Evolutionary conservation across 768 basidiomycete species (phyloP).

Genomic region (Boletus tylopilopsis): DNA sequence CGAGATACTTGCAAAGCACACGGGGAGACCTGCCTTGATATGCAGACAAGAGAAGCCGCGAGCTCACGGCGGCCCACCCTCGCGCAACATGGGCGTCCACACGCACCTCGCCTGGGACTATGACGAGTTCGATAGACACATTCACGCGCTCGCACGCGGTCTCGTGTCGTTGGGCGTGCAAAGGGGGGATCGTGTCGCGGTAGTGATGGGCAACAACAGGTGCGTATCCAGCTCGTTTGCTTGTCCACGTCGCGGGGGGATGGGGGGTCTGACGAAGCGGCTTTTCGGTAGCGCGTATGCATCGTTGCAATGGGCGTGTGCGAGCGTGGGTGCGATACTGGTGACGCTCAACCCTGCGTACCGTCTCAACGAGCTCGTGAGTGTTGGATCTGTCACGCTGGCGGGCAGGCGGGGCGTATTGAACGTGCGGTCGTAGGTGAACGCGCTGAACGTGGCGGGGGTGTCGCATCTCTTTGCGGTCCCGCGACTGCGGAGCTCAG

Average conservation of each 20-base stretch:
- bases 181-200: slow-evolving; percentile 74
- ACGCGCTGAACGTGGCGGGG: slow-evolving; percentile 57
- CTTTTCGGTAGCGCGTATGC: slow-evolving; percentile 60
- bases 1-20: slow-evolving; percentile 49
- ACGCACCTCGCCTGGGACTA: slow-evolving; percentile 72
- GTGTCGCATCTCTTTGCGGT: slow-evolving; percentile 71
- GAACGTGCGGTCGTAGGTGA: slow-evolving; percentile 41
- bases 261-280: no score
- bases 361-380: slow-evolving; percentile 63
- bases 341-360: slow-evolving; percentile 85
- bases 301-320: slow-evolving; percentile 80
- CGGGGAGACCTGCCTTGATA: slow-evolving; percentile 57
- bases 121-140: slow-evolving; percentile 61
- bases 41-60: slow-evolving; percentile 56
- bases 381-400: slow-evolving; percentile 14
- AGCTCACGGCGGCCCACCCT: slow-evolving; percentile 58
- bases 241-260: no score
- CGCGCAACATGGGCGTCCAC: slow-evolving; percentile 44
- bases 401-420: not conserved
- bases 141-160: slow-evolving; percentile 66
- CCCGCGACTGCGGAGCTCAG: slow-evolving; percentile 62
- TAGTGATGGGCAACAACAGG: slow-evolving; percentile 87
- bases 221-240: slow-evolving; percentile 23
- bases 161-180: slow-evolving; percentile 63
- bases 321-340: slow-evolving; percentile 78